Conservation (phyloP, 2,329 filamentous ascomycete species). For the Stachybotrys chartarum region DNA sequence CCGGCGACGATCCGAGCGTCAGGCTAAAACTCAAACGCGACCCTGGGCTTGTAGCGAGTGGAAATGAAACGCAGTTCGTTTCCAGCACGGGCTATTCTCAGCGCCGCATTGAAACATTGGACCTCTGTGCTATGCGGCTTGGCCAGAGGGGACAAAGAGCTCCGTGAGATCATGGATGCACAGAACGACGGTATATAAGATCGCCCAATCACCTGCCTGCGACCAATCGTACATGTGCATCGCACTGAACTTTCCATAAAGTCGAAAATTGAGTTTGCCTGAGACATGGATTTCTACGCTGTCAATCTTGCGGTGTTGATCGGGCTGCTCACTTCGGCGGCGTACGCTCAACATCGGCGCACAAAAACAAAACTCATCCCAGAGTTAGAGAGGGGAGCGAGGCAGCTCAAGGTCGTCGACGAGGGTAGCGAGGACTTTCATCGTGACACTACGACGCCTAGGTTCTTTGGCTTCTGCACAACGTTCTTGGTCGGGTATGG, state of each 20-base stretch:
- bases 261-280: too few species aligned
- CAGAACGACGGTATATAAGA: neutral
- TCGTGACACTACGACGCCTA: neutral
- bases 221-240: too few species aligned
- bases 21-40: neutral
- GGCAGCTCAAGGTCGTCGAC: neutral
- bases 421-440: neutral
- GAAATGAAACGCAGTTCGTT: neutral
- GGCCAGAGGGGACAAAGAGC: too few species aligned
- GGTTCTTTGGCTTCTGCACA: neutral
- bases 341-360: neutral
- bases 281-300: neutral
- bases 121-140: neutral
- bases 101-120: neutral
- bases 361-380: neutral
- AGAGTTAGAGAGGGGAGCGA: neutral
- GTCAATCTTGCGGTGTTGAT: neutral
- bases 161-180: too few species aligned
- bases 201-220: neutral
- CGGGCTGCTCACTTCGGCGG: neutral
- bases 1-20: neutral
- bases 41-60: neutral
- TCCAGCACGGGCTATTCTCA: neutral
- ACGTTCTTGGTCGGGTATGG: conserved; percentile 14
- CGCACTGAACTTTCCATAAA: too few species aligned